These are phyloP conservation scores for Euphrasia confusa DNA, from an alignment of 257 asterid genomes.

Conservation along the genomic window DNA sequence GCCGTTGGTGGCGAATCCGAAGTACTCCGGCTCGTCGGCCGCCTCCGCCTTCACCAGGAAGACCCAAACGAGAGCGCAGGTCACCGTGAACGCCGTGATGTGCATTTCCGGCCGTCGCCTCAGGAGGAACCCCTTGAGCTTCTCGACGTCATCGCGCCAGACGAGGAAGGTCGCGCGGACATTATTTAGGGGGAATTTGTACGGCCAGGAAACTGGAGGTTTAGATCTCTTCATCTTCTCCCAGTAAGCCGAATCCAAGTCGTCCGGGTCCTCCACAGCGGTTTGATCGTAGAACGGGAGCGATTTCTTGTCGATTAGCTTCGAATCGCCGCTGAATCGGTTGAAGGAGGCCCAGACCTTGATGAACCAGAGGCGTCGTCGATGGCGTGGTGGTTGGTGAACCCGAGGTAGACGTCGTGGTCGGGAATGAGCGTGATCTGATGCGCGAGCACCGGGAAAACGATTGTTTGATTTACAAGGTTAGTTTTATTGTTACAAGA, in stretches of 20 bases:
- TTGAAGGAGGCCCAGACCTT: constrained; percentile 40
- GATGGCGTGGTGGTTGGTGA: constrained; percentile 36
- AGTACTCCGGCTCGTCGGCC: constrained; percentile 31
- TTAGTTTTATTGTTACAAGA: too few relatives aligned
- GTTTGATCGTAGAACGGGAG: constrained; percentile 37
- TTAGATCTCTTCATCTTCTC: constrained; percentile 17
- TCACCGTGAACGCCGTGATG: constrained; percentile 37
- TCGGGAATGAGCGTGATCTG: constrained; percentile 43
- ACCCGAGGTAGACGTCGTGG: constrained; percentile 37
- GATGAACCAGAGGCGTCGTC: constrained; percentile 42
- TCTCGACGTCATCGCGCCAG: constrained; percentile 28
- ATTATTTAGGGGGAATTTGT: constrained; percentile 25
- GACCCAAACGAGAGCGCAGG: constrained; percentile 36
- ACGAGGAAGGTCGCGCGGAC: constrained; percentile 39
- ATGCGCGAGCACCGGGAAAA: constrained; percentile 31
- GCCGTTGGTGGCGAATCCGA: constrained; percentile 36
- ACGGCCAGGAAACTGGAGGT: constrained; percentile 22
- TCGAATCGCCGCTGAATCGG: constrained; percentile 31
- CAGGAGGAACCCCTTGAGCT: constrained; percentile 27
- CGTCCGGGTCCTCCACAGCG: constrained; percentile 28
- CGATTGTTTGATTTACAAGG: neutral
- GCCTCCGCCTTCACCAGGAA: constrained; percentile 33
- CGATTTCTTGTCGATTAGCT: constrained; percentile 27
- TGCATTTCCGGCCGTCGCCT: constrained; percentile 28
- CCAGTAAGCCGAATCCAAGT: constrained; percentile 29